A percentile compares a stretch with the other conserved stretches of the same genome.
phyloP scores from a whole-genome alignment of 2,329 filamentous ascomycete genomes.

The Microascus cirrosus region DNA sequence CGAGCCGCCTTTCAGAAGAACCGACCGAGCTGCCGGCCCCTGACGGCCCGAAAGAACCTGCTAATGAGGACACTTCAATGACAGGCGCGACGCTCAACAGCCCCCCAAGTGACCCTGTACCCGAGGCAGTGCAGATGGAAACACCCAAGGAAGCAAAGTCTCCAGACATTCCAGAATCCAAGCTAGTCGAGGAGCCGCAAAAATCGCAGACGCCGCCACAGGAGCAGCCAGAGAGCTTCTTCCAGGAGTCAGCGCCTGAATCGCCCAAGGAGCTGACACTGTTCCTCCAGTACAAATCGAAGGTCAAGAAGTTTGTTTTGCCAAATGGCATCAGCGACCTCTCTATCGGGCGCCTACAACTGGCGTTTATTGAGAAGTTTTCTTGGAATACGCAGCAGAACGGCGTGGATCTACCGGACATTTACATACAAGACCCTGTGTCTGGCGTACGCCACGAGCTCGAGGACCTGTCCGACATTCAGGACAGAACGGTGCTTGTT shows the following conservation, averaged over 20 bases:
- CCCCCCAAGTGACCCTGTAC: slow-evolving; percentile 39
- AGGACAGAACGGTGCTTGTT: slow-evolving; percentile 89
- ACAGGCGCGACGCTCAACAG: slow-evolving; percentile 49
- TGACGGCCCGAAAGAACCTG: slow-evolving; percentile 14
- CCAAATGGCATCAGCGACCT: slow-evolving; percentile 75
- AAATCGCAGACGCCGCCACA: slow-evolving; percentile 8
- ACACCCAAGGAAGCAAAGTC: slow-evolving; percentile 16
- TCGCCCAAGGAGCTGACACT: slow-evolving; percentile 80
- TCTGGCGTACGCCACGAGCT: slow-evolving; percentile 95
- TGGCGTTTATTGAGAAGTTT: slow-evolving; percentile 98
- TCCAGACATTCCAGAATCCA: background rate
- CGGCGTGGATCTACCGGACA: slow-evolving; percentile 84
- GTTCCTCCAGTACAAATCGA: slow-evolving; percentile 92
- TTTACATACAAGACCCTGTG: slow-evolving; percentile 92
- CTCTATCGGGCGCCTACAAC: slow-evolving; percentile 76
- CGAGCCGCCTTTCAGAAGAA: slow-evolving; percentile 6
- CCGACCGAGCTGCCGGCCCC: slow-evolving; percentile 1
- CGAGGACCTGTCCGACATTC: slow-evolving; percentile 86
- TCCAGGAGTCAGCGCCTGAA: slow-evolving; percentile 48
- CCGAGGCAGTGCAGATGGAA: slow-evolving; percentile 8
- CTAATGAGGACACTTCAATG: slow-evolving; percentile 53
- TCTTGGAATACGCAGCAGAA: slow-evolving; percentile 97
- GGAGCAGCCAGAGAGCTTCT: slow-evolving; percentile 25
- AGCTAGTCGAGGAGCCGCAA: slow-evolving; percentile 9
- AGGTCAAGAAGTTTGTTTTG: slow-evolving; percentile 91